Conservation (phyloP, 1,139 yeast genomes). For the Suhomyces anneliseae region DNA sequence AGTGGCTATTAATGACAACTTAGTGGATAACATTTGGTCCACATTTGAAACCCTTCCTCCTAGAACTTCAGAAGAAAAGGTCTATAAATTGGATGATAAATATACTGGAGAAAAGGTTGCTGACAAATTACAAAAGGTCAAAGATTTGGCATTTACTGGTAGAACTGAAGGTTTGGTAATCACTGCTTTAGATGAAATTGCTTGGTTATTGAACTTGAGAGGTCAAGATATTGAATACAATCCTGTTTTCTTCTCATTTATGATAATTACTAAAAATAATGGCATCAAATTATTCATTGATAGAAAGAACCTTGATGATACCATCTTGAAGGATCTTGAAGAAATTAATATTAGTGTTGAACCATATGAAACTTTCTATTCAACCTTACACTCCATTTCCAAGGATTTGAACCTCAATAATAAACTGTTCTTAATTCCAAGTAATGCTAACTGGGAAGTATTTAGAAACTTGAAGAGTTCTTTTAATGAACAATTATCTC, state of each 20-base stretch:
- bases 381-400: constrained; percentile 45
- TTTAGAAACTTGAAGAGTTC: constrained; percentile 50
- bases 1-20: constrained; percentile 64
- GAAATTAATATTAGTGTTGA: constrained; percentile 45
- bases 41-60: constrained; percentile 50
- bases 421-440: constrained; percentile 58
- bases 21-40: constrained; percentile 78
- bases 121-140: constrained; percentile 47
- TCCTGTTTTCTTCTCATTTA: constrained; percentile 87
- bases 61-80: constrained; percentile 37
- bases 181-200: constrained; percentile 83
- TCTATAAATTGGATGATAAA: constrained; percentile 45
- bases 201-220: constrained; percentile 88
- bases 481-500: constrained; percentile 51
- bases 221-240: constrained; percentile 84
- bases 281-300: constrained; percentile 64
- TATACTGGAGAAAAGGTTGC: constrained; percentile 50
- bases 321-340: constrained; percentile 25
- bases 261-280: constrained; percentile 53
- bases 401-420: constrained; percentile 39
- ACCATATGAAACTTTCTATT: constrained; percentile 60
- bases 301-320: constrained; percentile 18
- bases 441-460: constrained; percentile 79
- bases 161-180: constrained; percentile 53
- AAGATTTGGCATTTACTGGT: constrained; percentile 41